Conservation (phyloP, 345 rosid genomes). For the Pistacia vera region DNA sequence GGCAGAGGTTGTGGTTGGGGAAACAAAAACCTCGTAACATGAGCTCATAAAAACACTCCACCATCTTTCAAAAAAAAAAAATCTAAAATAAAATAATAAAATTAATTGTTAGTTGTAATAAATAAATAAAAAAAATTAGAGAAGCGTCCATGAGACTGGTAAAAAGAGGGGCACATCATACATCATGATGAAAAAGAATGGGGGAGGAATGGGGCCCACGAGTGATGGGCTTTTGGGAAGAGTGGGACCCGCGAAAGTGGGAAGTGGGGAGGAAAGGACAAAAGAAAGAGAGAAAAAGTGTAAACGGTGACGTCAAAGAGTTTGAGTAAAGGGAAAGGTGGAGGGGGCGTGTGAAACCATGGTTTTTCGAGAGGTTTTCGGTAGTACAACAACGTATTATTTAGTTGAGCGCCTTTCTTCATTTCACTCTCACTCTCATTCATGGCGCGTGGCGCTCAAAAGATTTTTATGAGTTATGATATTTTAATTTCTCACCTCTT, state of each 20-base stretch:
- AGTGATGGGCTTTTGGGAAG: not conserved
- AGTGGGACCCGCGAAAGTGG: slow-evolving; percentile 24
- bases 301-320: slow-evolving; percentile 19
- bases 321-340: slow-evolving; percentile 13
- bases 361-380: slow-evolving; percentile 14
- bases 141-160: slow-evolving; percentile 5
- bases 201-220: slow-evolving; percentile 15
- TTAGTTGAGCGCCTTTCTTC: not conserved
- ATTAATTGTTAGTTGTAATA: too few relatives aligned
- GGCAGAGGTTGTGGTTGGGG: slow-evolving; percentile 32
- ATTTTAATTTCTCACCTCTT: too few relatives aligned
- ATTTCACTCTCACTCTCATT: slow-evolving; percentile 1
- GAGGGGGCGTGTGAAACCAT: slow-evolving; percentile 21
- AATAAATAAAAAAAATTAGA: not conserved
- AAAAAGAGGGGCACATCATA: not conserved
- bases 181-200: slow-evolving; percentile 11
- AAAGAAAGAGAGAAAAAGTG: slow-evolving; percentile 11
- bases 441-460: slow-evolving; percentile 19
- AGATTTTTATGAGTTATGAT: not conserved
- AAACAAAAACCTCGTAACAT: slow-evolving; percentile 36
- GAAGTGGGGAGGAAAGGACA: slow-evolving; percentile 19
- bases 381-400: not conserved
- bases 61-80: not conserved
- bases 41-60: slow-evolving; percentile 17
- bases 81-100: not conserved